These are phyloP conservation scores for Mortierella claussenii DNA, from an alignment of 192 early-diverging fungal species.

Conservation along the genomic window DNA sequence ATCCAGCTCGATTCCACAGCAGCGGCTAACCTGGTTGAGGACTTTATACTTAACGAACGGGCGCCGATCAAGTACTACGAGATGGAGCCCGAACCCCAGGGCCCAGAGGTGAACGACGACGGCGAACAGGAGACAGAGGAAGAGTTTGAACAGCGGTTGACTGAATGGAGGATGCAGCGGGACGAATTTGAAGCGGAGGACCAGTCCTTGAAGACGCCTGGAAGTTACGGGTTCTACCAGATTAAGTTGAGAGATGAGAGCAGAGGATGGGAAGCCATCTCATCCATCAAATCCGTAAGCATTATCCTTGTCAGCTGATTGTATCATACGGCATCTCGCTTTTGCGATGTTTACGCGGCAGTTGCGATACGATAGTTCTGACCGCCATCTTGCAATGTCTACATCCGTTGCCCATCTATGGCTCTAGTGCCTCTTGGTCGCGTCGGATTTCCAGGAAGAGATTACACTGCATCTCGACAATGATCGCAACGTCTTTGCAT, in stretches of 20 bases:
- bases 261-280: conserved; percentile 43
- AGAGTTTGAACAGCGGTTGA: conserved; percentile 30
- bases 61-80: conserved; percentile 19
- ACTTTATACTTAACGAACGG: conserved; percentile 41
- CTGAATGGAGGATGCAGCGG: conserved; percentile 31
- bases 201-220: conserved; percentile 11
- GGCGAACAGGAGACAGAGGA: conserved; percentile 31
- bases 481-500: conserved; percentile 34
- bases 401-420: too few species aligned
- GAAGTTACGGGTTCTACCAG: conserved; percentile 44
- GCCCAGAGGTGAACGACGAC: conserved; percentile 3
- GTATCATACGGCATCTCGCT: too few species aligned
- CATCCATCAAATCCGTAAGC: conserved; percentile 53
- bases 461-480: conserved; percentile 39
- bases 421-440: conserved; percentile 41
- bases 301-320: too few species aligned
- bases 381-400: too few species aligned
- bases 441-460: conserved; percentile 40
- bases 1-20: background rate
- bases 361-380: too few species aligned
- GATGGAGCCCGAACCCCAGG: background rate
- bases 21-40: conserved; percentile 6
- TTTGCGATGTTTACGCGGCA: too few species aligned
- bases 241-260: conserved; percentile 43
- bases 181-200: conserved; percentile 12